phyloP scores from a whole-genome alignment of 2,329 filamentous ascomycete species.

The Neofusicoccum sp. region DNA sequence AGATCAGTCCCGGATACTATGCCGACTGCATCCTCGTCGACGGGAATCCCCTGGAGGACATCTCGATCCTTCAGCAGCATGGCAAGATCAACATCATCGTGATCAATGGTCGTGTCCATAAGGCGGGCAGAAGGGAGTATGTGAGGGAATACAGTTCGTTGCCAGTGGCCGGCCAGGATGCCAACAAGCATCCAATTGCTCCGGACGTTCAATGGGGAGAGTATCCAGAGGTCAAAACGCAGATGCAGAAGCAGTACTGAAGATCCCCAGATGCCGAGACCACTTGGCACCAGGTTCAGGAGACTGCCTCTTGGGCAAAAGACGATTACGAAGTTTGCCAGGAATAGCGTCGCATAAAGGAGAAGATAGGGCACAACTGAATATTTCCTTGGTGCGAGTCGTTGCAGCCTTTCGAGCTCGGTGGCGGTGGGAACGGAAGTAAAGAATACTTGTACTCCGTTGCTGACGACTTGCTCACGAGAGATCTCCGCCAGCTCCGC shows the following conservation, averaged over 20 bases:
- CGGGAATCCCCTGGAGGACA: slow-evolving; percentile 45
- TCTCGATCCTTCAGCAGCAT: slow-evolving; percentile 44
- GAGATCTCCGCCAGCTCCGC: background rate
- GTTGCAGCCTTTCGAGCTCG: background rate
- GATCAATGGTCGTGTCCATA: slow-evolving; percentile 50
- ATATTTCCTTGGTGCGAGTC: background rate
- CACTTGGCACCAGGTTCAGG: background rate
- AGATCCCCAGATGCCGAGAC: background rate
- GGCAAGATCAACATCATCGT: slow-evolving; percentile 46
- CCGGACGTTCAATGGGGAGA: background rate
- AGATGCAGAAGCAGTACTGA: slow-evolving; percentile 9
- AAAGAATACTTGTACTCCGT: background rate
- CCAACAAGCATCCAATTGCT: background rate
- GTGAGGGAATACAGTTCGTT: background rate
- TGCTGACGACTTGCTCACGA: background rate
- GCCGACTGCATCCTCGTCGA: slow-evolving; percentile 49
- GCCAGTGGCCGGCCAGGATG: background rate
- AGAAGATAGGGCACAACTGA: background rate
- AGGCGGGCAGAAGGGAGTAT: slow-evolving; percentile 31
- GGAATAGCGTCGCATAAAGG: slow-evolving; percentile 1
- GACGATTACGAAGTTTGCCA: background rate
- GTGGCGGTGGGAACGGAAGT: background rate
- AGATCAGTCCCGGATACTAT: slow-evolving; percentile 43
- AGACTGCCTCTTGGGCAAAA: background rate
- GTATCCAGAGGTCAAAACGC: background rate